A percentile compares a stretch with the other conserved stretches of the same genome.
Evolutionary conservation across 2,329 filamentous ascomycete genomes (phyloP).

Genomic region (Sarocladium brachiariae): DNA sequence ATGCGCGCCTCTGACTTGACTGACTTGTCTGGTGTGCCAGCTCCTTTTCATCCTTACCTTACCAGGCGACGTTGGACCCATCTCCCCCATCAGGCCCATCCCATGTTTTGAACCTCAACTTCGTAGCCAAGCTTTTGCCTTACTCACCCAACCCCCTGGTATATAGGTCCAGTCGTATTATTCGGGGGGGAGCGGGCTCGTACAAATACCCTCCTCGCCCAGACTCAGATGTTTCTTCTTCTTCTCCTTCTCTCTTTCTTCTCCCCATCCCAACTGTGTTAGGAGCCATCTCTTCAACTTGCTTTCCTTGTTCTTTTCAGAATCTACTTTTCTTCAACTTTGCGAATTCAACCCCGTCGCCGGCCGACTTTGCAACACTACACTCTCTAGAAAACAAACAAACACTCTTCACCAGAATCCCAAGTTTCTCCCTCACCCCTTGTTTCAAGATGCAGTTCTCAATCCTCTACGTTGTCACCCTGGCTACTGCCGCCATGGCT

Average conservation of each 20-base stretch:
- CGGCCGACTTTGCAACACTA: conserved; percentile 36
- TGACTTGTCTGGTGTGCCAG: background rate
- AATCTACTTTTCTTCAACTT: conserved; percentile 11
- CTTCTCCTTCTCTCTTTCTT: conserved; percentile 14
- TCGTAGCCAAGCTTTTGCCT: background rate
- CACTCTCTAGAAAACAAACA: background rate
- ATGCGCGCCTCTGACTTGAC: background rate
- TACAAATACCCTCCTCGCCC: conserved; percentile 13
- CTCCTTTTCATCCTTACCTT: too few species aligned
- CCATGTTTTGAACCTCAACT: too few species aligned
- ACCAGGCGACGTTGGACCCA: background rate
- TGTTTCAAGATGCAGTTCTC: conserved; percentile 48
- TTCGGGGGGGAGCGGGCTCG: too few species aligned
- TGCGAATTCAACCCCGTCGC: conserved; percentile 32
- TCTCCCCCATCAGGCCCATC: too few species aligned
- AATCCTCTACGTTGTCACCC: conserved; percentile 36
- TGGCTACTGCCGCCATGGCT: conserved; percentile 39
- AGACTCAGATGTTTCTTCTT: conserved; percentile 8
- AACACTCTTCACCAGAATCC: background rate
- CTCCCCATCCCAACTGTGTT: conserved; percentile 16
- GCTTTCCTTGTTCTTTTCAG: conserved; percentile 13
- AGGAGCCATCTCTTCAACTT: conserved; percentile 11
- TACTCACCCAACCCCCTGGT: too few species aligned
- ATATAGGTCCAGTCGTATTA: too few species aligned
- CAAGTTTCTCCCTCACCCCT: conserved; percentile 18